Percentiles rank a stretch among this genome's conserved stretches.
Evolutionary conservation across 129 eudicot genomes (phyloP).

Genomic region (Solidago caesia): DNA sequence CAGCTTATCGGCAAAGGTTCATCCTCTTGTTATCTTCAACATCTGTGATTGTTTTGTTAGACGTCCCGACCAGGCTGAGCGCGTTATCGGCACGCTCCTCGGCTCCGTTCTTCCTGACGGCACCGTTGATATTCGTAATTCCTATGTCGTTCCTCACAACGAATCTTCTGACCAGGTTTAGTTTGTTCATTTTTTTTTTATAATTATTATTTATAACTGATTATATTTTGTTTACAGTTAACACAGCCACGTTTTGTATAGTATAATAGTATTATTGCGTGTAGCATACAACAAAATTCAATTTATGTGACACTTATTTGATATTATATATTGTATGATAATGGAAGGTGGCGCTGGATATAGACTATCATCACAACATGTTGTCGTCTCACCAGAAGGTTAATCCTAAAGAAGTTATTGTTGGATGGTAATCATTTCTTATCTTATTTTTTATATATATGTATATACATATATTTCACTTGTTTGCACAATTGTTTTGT

Average conservation of each 20-base stretch:
- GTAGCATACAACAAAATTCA: background rate
- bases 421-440: conserved; percentile 78
- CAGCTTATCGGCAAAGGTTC: conserved; percentile 72
- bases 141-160: conserved; percentile 91
- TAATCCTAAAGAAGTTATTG: conserved; percentile 91
- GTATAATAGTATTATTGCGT: background rate
- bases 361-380: conserved; percentile 95
- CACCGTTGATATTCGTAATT: conserved; percentile 86
- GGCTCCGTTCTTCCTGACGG: conserved; percentile 87
- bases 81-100: conserved; percentile 89
- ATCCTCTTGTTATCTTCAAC: conserved; percentile 87
- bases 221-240: background rate
- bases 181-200: background rate
- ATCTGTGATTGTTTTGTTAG: conserved; percentile 84
- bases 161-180: conserved; percentile 81
- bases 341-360: conserved; percentile 87
- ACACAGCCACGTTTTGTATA: too few species aligned
- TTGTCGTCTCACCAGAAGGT: conserved; percentile 85
- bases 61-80: conserved; percentile 84
- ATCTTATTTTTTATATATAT: background rate
- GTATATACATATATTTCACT: too few species aligned
- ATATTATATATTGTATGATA: background rate
- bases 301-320: background rate
- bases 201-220: background rate
- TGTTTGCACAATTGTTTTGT: background rate